Evolutionary conservation across 257 asterid species (phyloP).

Genomic region (Fraxinus americana): DNA sequence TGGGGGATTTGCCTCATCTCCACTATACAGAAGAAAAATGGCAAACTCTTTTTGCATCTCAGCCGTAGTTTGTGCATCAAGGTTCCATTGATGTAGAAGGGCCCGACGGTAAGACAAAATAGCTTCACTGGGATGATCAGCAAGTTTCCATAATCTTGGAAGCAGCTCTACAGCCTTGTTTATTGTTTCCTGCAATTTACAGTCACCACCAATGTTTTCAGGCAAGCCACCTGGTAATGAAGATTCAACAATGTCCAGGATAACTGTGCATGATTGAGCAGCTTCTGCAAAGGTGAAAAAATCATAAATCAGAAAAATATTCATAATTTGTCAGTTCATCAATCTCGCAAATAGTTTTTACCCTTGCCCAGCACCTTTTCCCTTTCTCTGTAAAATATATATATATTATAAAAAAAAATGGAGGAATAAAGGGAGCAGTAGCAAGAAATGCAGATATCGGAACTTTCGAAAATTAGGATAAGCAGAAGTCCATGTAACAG

Average conservation of each 20-base stretch:
- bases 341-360: conserved; percentile 17
- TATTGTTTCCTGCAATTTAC: conserved; percentile 87
- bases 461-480: not conserved
- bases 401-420: not conserved
- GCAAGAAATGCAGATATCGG: not conserved
- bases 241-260: conserved; percentile 89
- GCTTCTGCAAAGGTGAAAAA: conserved; percentile 77
- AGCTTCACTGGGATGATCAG: conserved; percentile 69
- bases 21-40: conserved; percentile 77
- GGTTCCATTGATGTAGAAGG: conserved; percentile 82
- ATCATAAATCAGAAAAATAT: conserved; percentile 30
- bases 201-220: conserved; percentile 76
- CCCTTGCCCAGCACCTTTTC: not conserved
- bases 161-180: conserved; percentile 86
- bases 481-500: conserved; percentile 3
- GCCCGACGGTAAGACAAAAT: conserved; percentile 81
- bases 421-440: not conserved
- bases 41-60: conserved; percentile 82
- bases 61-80: conserved; percentile 70
- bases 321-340: conserved; percentile 24
- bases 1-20: conserved; percentile 73
- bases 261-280: conserved; percentile 90
- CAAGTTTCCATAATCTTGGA: conserved; percentile 85
- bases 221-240: conserved; percentile 91
- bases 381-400: not conserved